Conservation (phyloP, 371 early-diverging fungal genomes). For the Mucor plumbeus region DNA sequence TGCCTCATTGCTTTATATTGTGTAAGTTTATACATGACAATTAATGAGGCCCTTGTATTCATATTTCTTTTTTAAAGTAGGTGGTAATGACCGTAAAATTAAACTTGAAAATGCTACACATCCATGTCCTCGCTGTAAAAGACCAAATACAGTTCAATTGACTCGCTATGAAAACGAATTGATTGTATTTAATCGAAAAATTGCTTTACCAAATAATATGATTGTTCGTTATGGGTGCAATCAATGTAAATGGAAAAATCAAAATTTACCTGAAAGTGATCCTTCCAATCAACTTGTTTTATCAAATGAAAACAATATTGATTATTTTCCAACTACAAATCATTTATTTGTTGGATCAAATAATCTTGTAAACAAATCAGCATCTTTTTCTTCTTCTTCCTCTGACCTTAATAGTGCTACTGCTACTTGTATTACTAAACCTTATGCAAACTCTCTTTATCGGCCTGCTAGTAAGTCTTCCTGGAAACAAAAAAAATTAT, state of each 20-base stretch:
- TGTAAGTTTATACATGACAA: neutral
- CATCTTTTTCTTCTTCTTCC: neutral
- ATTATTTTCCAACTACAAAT: neutral
- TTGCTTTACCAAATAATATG: slow-evolving; percentile 39
- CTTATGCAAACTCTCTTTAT: neutral
- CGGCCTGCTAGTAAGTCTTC: neutral
- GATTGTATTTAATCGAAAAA: slow-evolving; percentile 38
- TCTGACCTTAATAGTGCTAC: neutral
- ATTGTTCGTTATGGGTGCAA: slow-evolving; percentile 30
- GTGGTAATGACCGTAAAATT: slow-evolving; percentile 44
- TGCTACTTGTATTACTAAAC: neutral
- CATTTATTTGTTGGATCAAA: neutral
- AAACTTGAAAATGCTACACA: slow-evolving; percentile 46
- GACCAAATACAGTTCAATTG: slow-evolving; percentile 39
- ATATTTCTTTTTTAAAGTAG: slow-evolving; percentile 26
- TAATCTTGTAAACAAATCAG: no score
- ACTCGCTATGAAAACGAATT: slow-evolving; percentile 46
- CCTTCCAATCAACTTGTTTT: neutral
- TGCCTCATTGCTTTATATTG: neutral
- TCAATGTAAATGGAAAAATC: slow-evolving; percentile 32
- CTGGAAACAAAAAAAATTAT: neutral
- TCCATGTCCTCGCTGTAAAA: slow-evolving; percentile 47
- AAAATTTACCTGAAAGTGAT: slow-evolving; percentile 22
- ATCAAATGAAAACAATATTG: neutral
- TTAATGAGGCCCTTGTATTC: neutral